Evolutionary conservation across 371 early-diverging fungal genomes (phyloP).

Genomic region (Thermomucor indicae-seudaticae): DNA sequence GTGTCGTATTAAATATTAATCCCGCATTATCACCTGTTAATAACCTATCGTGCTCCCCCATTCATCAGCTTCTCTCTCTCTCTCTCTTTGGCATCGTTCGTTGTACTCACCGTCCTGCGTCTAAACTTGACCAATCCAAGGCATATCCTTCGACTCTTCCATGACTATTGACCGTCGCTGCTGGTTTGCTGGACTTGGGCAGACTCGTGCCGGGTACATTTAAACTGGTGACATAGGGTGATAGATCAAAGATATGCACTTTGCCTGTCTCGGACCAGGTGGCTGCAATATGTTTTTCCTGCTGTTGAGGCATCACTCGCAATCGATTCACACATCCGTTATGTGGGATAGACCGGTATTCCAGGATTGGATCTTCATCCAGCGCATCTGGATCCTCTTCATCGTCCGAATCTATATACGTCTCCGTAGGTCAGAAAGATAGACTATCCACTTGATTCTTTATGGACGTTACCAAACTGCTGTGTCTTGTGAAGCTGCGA

Average conservation of each 20-base stretch:
- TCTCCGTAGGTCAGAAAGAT: not conserved
- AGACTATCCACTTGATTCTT: not conserved
- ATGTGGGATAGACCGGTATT: constrained; percentile 78
- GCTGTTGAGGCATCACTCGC: constrained; percentile 67
- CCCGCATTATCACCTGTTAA: constrained; percentile 85
- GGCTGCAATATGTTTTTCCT: constrained; percentile 68
- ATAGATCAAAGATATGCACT: constrained; percentile 88
- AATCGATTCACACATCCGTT: constrained; percentile 92
- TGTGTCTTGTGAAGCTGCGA: constrained; percentile 88
- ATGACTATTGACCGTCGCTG: constrained; percentile 78
- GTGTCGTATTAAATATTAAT: constrained; percentile 76
- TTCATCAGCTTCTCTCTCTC: not conserved
- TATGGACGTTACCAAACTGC: constrained; percentile 62
- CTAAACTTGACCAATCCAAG: constrained; percentile 86
- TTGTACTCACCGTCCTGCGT: constrained; percentile 45
- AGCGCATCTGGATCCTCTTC: constrained; percentile 79
- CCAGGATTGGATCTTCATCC: constrained; percentile 92
- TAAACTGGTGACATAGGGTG: constrained; percentile 66
- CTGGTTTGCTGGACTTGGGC: constrained; percentile 64
- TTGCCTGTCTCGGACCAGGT: constrained; percentile 95
- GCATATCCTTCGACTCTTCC: constrained; percentile 88
- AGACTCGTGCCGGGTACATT: constrained; percentile 75
- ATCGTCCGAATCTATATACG: constrained; percentile 54
- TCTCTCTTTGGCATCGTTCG: not conserved
- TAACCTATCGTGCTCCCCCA: constrained; percentile 41